Conservation (phyloP, 352 stramenopile species). For the Phytophthora fragariaefolia region DNA sequence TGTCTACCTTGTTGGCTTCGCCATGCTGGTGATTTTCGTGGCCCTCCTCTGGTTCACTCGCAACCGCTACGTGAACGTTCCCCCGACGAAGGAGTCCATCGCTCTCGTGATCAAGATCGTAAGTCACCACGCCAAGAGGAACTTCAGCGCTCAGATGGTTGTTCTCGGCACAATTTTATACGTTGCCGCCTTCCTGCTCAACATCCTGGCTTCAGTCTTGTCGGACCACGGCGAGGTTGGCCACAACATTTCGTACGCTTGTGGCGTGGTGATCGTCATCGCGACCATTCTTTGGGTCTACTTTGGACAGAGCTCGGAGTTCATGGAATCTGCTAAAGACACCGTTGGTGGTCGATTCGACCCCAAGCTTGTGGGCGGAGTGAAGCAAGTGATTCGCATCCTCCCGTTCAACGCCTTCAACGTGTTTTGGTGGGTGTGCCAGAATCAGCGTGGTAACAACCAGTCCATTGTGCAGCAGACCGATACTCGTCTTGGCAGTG, state of each 20-base stretch:
- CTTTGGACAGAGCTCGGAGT: slow-evolving; percentile 2
- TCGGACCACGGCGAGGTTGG: slow-evolving; percentile 6
- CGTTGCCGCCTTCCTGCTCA: slow-evolving; percentile 1
- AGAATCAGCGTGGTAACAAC: slow-evolving; percentile 6
- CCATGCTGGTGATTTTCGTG: slow-evolving; percentile 4
- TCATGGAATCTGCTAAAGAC: slow-evolving; percentile 3
- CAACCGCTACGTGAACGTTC: slow-evolving; percentile 1
- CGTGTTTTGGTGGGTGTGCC: slow-evolving; percentile 3
- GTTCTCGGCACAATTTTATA: slow-evolving; percentile 1
- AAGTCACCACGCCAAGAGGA: slow-evolving; percentile 1
- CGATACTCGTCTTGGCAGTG: neutral
- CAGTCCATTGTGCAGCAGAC: slow-evolving; percentile 6
- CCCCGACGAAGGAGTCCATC: slow-evolving; percentile 1
- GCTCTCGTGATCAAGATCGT: slow-evolving; percentile 9
- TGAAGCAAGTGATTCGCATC: slow-evolving; percentile 6
- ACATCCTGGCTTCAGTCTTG: slow-evolving; percentile 3
- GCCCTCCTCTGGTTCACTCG: neutral
- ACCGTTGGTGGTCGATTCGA: neutral
- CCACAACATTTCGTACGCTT: slow-evolving; percentile 7
- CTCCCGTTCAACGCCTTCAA: slow-evolving; percentile 8
- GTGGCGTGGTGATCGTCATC: slow-evolving; percentile 3
- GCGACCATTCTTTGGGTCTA: neutral
- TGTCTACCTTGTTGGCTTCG: neutral
- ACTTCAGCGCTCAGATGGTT: slow-evolving; percentile 5
- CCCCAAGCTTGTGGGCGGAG: neutral